phyloP scores from a whole-genome alignment of 1,139 yeast genomes.

The Debaryomyces psychrophilus region DNA sequence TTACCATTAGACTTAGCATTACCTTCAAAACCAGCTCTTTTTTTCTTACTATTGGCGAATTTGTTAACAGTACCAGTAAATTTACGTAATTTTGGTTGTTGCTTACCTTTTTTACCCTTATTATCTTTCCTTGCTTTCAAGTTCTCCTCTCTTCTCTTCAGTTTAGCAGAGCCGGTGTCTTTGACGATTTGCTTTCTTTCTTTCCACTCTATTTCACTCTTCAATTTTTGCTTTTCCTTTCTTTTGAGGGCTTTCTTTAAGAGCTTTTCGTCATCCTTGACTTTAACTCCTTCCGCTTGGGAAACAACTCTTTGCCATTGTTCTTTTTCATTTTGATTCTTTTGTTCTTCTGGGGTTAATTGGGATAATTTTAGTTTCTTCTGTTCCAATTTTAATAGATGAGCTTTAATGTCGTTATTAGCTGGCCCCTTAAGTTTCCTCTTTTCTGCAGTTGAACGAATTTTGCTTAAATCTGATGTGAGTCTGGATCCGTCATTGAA shows the following conservation, averaged over 20 bases:
- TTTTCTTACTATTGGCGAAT: conserved; percentile 35
- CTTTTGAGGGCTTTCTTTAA: conserved; percentile 84
- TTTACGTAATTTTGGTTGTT: conserved; percentile 69
- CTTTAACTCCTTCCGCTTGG: conserved; percentile 86
- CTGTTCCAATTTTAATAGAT: conserved; percentile 71
- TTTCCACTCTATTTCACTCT: conserved; percentile 83
- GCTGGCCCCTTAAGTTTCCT: conserved; percentile 80
- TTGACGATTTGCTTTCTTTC: conserved; percentile 81
- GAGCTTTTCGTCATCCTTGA: conserved; percentile 87
- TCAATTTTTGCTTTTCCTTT: conserved; percentile 77
- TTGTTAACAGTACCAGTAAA: conserved; percentile 60
- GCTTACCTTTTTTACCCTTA: conserved; percentile 71
- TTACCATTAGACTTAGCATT: conserved; percentile 42
- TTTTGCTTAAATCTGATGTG: conserved; percentile 70
- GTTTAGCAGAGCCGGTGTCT: conserved; percentile 72
- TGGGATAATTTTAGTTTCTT: conserved; percentile 66
- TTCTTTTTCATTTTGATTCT: conserved; percentile 65
- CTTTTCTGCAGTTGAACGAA: conserved; percentile 55
- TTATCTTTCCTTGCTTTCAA: conserved; percentile 78
- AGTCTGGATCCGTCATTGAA: conserved; percentile 82
- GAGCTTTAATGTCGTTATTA: conserved; percentile 81
- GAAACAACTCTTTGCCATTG: conserved; percentile 85
- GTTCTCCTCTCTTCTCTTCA: conserved; percentile 87
- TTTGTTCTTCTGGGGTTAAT: conserved; percentile 66
- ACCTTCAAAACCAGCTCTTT: conserved; percentile 65